These are phyloP conservation scores for Mycena alexandri DNA, from an alignment of 768 basidiomycete species.

Conservation along the genomic window DNA sequence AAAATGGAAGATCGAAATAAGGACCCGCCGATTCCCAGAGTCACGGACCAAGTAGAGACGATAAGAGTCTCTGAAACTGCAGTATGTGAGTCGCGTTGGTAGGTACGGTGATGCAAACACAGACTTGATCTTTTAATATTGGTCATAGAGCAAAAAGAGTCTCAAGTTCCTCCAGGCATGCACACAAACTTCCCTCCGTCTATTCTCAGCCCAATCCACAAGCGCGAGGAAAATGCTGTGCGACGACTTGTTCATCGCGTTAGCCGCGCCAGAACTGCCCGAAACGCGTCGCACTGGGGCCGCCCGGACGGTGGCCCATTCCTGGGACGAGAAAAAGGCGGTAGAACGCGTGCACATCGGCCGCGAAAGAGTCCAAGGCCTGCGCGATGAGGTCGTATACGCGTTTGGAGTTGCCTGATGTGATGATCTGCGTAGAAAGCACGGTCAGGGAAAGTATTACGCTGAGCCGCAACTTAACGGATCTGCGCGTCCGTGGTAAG, in stretches of 20 bases:
- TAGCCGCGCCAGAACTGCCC: constrained; percentile 26
- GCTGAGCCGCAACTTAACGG: background rate
- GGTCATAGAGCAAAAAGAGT: no score
- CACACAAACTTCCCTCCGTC: no score
- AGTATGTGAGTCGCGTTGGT: no score
- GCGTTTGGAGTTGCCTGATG: constrained; percentile 38
- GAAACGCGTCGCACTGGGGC: constrained; percentile 29
- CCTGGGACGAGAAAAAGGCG: constrained; percentile 43
- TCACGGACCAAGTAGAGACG: no score
- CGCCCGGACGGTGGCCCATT: constrained; percentile 42
- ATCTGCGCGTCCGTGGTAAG: constrained; percentile 40
- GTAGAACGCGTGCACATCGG: constrained; percentile 38
- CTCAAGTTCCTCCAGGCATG: no score
- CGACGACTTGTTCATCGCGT: constrained; percentile 4
- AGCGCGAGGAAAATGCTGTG: constrained; percentile 22
- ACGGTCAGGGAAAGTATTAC: background rate
- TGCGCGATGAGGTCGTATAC: constrained; percentile 35
- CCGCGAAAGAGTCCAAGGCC: constrained; percentile 22
- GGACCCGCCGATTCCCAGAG: no score
- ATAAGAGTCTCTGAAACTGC: no score
- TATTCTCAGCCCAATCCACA: constrained; percentile 26
- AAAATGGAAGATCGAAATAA: no score
- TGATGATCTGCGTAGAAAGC: constrained; percentile 35
- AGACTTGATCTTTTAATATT: no score
- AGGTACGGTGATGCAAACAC: no score